These are phyloP conservation scores for Hordeum marinum DNA, from an alignment of 176 grass and related monocot species.

Conservation along the genomic window DNA sequence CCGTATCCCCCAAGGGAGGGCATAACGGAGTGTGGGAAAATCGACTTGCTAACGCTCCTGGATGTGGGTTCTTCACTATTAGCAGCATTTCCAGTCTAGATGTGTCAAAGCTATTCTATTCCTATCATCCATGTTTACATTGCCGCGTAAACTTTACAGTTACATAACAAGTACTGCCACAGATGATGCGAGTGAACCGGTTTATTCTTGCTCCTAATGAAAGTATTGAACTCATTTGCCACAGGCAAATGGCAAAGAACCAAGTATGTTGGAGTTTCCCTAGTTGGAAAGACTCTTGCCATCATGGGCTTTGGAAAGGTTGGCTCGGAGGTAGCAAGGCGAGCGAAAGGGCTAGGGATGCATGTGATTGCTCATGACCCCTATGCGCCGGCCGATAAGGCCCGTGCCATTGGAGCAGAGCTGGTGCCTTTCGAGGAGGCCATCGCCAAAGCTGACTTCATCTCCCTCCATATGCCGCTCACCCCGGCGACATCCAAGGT, in stretches of 20 bases:
- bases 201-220: not conserved
- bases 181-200: not conserved
- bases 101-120: not conserved
- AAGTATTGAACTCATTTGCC: not conserved
- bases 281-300: conserved; percentile 87
- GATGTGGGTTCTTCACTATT: too few relatives aligned
- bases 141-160: not conserved
- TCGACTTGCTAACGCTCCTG: too few relatives aligned
- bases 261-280: conserved; percentile 90
- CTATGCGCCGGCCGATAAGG: conserved; percentile 77
- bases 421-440: conserved; percentile 90
- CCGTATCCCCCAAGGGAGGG: not conserved
- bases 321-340: conserved; percentile 85
- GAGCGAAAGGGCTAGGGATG: conserved; percentile 89
- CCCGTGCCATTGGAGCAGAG: conserved; percentile 77
- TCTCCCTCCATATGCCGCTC: conserved; percentile 93
- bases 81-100: too few relatives aligned
- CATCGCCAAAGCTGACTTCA: conserved; percentile 77
- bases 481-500: conserved; percentile 69
- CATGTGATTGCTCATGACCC: conserved; percentile 92
- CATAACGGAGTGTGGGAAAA: too few relatives aligned
- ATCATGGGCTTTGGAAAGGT: conserved; percentile 98
- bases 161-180: not conserved
- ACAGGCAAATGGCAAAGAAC: conserved; percentile 85
- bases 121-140: not conserved